Evolutionary conservation across 2,329 filamentous ascomycete species (phyloP).

Genomic region (Epichloe glyceriae): DNA sequence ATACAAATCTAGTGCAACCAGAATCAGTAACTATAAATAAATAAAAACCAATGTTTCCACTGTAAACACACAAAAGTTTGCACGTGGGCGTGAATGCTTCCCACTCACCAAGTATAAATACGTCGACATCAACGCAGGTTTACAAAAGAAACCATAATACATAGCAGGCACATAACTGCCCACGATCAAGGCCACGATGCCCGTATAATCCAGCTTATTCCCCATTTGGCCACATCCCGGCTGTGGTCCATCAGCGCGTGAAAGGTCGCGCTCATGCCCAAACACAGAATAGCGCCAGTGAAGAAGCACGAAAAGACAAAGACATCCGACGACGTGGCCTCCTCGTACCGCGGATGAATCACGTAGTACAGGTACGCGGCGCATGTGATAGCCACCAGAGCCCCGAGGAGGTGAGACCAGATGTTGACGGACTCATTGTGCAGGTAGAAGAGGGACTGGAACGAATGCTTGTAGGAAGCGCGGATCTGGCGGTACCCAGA

Average conservation of each 20-base stretch:
- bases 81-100: neutral
- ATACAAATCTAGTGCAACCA: conserved; percentile 49
- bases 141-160: conserved; percentile 74
- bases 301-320: conserved; percentile 70
- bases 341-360: conserved; percentile 52
- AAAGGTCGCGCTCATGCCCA: conserved; percentile 74
- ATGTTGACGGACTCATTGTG: conserved; percentile 54
- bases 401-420: conserved; percentile 53
- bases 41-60: neutral
- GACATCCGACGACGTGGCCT: conserved; percentile 50
- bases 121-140: conserved; percentile 46
- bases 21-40: neutral
- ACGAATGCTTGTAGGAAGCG: conserved; percentile 32
- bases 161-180: conserved; percentile 82
- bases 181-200: conserved; percentile 83
- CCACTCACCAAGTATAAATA: conserved; percentile 66
- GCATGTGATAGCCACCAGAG: conserved; percentile 40
- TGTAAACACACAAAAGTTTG: neutral
- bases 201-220: conserved; percentile 89
- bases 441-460: conserved; percentile 36
- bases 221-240: conserved; percentile 60
- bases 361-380: conserved; percentile 40
- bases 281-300: conserved; percentile 54
- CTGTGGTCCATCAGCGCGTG: conserved; percentile 83
- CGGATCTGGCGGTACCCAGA: conserved; percentile 39